Evolutionary conservation across 192 early-diverging fungal genomes (phyloP), one percentile per base, ranked within the genome.

Genomic region (Coemansia sp.): DNA sequence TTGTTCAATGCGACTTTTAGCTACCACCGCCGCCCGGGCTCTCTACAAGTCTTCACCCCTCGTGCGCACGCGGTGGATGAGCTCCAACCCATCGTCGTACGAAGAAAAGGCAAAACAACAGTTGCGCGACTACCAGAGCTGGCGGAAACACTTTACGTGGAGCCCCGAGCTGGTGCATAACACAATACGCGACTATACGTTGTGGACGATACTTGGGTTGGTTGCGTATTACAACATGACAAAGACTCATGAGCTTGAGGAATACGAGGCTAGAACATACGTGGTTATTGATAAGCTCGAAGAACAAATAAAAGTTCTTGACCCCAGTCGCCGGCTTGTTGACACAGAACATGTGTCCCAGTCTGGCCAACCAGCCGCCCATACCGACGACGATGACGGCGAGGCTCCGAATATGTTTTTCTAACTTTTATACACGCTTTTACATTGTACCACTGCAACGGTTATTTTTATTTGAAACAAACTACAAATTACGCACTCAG

Each of bases 91-190:
- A n/a, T 10, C 59, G 15, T 52, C 68, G 15, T 78, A 69, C 57
- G 62, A 66, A 27, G 66, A 78, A 51, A 17, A 24, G 11, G 70
- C 76, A 19, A 78, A 78, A 41, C 43, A 57, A n/a, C 70, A 78
- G 32, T 47, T 72, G 51, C 65, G 70, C 9, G 65, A 67, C 32
- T 78, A 78, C 47, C 61, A 66, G 23, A 66, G 69, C n/a, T 78
- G 76, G 76, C 59, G 70, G 27, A 53, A 23, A 49, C 76, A 78
- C 55, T 78, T 78, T 63, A 69, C 19, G 41, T 78, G 76, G 76
- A 49, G 63, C n/a, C 61, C 19, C 14, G 50, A 57, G 19, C 62
- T 47, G 1, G 45, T 78, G 10, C 19, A 5, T 1, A 57, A 63
- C 24, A 56, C 65, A 1, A 48, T 78, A 4, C 50, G 65, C 29